Evolutionary conservation across 1,284 basidiomycete genomes (phyloP), one percentile per base, ranked within the genome.

Genomic region (Mycena sp.): DNA sequence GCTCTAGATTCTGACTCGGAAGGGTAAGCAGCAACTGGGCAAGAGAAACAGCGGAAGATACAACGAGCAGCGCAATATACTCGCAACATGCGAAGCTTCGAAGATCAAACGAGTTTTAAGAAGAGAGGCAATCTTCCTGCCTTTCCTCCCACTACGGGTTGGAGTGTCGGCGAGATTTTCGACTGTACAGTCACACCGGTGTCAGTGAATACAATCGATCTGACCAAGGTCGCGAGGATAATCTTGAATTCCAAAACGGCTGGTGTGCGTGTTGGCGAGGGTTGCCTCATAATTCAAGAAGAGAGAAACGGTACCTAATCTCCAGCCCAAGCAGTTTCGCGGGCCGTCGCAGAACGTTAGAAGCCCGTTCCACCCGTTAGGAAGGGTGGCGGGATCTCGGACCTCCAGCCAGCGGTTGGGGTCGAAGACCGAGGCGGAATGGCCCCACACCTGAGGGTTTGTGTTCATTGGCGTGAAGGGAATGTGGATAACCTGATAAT

Each of bases 321-420:
- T 65, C 69, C 71, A 78, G 7, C 81, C 81, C 49, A 82, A 71
- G 65, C 81, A 82, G 54, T 74, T 76, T 28, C 80, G 66, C 21
- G 80, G 79, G 0, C 80, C 81, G 64, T 80, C 79, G 64, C 74
- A 73, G 72, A 82, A 82, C 23, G 78, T 75, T 16, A 76, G 65
- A 9, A 80, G 64, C 14, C 69, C 69, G 38, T 68, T 70, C 69
- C 70, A 77, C 17, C 74, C 76, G 56, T 74, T 73, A 25, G 77
- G 78, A 10, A 77, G 71, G 40, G 73, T 69, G 10, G 70, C 66
- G 0, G 77, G 75, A 11, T 78, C 67, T 45, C 74, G 73, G 1
- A 68, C 73, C 21, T 64, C 51, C 5, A 79, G 51, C 78, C 77
- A 80, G 63, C 77, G 74, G 43, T 80, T 77, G 17, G 84, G 84